Evolutionary conservation across 164 flowering plant species (phyloP), one percentile per base, ranked within the genome.

Genomic region (Vitis amurensis): DNA sequence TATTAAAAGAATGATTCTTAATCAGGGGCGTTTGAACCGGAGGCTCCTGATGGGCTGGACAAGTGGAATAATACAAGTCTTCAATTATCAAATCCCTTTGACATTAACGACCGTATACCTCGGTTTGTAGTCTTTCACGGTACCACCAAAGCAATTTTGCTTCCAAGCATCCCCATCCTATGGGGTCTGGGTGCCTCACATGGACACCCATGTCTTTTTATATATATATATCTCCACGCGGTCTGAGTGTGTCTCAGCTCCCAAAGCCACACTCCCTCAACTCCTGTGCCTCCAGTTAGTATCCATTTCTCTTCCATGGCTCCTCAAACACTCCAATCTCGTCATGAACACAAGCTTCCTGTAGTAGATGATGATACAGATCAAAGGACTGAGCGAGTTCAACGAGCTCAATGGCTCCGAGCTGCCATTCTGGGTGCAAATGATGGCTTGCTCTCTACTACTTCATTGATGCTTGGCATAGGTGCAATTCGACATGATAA

Each of bases 371-470:
- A 56, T 11, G 58, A 68, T 29, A 60, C 15, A 10, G 2, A 29
- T 7, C 3, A 64, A 9, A 66, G 29, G 13, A 64, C 17, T 1
- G 30, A 74, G 19, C 50, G 16, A 11, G 31, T 77, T 55, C 77
- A 81, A 55, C 76, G 87, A 71, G 87, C 79, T 30, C 92, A 86
- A 76, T 88, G 92, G 92, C 73, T 88, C 7, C 77, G 92, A 49
- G 90, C 90, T 5, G 90, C 87, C 12, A 79, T 86, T 16, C 80
- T 88, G 0, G 92, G 92, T 19, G 86, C 85, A 10, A 88, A 76
- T 50, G 90, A 86, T 55, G 90, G 92, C 19, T 59, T 88, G 74
- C 81, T 88, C 1, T 88, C 92, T 11, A 88, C 92, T 0, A 72
- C 90, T 0, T 75, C 88, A 6, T 68, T 89, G 11, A 85, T 89